Percentiles rank a stretch among this genome's conserved stretches.
phyloP scores from a whole-genome alignment of 352 stramenopile genomes.

The Phytophthora pinifolia region DNA sequence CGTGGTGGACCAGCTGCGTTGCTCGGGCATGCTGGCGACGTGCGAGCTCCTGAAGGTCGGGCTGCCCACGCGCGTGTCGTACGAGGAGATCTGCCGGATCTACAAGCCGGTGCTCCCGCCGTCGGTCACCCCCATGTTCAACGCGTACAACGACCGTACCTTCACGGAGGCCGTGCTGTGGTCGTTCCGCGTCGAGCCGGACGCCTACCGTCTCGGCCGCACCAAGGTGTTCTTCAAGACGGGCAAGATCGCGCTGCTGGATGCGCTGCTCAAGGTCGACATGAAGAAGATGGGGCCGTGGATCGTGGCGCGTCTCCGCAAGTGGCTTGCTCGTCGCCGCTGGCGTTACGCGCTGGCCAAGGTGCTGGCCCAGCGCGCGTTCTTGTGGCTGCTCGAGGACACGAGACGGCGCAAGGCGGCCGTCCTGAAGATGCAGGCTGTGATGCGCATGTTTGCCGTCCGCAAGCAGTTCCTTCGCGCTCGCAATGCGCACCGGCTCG shows the following conservation, averaged over 20 bases:
- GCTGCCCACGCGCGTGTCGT: constrained; percentile 87
- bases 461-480: constrained; percentile 79
- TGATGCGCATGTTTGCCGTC: constrained; percentile 86
- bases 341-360: constrained; percentile 87
- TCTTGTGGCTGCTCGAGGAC: constrained; percentile 80
- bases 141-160: constrained; percentile 80
- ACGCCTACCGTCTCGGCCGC: constrained; percentile 86
- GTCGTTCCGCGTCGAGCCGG: constrained; percentile 87
- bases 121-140: constrained; percentile 79
- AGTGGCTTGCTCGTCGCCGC: constrained; percentile 82
- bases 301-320: constrained; percentile 81
- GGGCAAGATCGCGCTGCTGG: constrained; percentile 87
- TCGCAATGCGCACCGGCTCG: constrained; percentile 70
- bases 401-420: constrained; percentile 72
- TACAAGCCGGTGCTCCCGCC: constrained; percentile 81
- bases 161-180: constrained; percentile 90
- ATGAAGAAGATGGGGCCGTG: constrained; percentile 91
- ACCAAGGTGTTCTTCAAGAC: constrained; percentile 94
- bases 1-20: constrained; percentile 90
- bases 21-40: constrained; percentile 88
- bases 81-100: constrained; percentile 88
- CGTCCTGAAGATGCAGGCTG: constrained; percentile 79
- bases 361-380: constrained; percentile 80
- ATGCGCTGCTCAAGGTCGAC: constrained; percentile 86
- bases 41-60: constrained; percentile 92